Conservation (phyloP, 2,329 filamentous ascomycete genomes). For the Nigrograna mackinnonii region DNA sequence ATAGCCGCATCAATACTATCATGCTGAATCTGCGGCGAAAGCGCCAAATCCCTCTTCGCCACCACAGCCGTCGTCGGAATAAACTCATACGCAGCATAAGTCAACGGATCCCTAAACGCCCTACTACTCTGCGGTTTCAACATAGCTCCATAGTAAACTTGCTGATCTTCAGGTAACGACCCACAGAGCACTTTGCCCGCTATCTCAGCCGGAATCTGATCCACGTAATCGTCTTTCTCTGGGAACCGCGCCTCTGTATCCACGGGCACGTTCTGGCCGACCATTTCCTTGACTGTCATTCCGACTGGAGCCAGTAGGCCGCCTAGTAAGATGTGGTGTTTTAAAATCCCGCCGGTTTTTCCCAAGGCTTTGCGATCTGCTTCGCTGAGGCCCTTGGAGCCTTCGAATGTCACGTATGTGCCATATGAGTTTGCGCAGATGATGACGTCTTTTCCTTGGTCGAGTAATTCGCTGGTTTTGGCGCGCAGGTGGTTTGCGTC, state of each 20-base stretch:
- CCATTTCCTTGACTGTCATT: too few relatives aligned
- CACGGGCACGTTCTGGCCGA: too few relatives aligned
- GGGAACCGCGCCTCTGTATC: too few relatives aligned
- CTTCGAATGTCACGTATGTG: background rate
- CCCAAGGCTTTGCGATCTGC: background rate
- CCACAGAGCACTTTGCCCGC: too few relatives aligned
- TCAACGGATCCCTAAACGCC: background rate
- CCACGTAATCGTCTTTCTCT: too few relatives aligned
- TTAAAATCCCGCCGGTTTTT: background rate
- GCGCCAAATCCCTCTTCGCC: background rate
- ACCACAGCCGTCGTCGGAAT: background rate
- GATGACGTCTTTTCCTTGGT: background rate
- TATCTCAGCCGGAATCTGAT: too few relatives aligned
- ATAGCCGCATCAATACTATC: background rate
- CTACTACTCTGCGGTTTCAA: background rate
- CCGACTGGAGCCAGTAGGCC: too few relatives aligned
- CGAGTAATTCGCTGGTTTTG: background rate
- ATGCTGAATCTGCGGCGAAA: background rate
- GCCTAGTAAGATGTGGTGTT: too few relatives aligned
- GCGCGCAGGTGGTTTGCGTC: background rate
- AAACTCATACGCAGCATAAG: background rate
- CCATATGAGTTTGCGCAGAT: background rate
- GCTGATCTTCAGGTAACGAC: too few relatives aligned
- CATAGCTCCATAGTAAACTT: background rate
- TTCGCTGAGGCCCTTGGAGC: background rate